Evolutionary conservation across 371 early-diverging fungal genomes (phyloP).

Genomic region (Mucor indicus): DNA sequence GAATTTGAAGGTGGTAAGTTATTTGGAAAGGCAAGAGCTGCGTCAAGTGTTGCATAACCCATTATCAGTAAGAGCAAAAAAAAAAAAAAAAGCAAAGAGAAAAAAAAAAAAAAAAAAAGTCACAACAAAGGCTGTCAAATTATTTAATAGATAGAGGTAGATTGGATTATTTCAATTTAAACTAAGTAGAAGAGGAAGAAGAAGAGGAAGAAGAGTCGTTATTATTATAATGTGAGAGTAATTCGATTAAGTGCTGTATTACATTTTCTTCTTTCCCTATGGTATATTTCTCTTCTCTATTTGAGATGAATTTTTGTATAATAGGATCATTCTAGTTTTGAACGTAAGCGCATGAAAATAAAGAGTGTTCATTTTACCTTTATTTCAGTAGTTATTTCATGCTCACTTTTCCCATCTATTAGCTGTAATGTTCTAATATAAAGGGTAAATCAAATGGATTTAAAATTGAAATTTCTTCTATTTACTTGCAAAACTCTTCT

Average conservation of each 20-base stretch:
- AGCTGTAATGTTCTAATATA: slow-evolving; percentile 13
- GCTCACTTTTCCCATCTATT: neutral
- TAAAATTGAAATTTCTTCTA: neutral
- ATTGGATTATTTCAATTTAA: too few species aligned
- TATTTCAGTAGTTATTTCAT: neutral
- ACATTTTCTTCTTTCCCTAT: slow-evolving; percentile 1
- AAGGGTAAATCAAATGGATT: neutral
- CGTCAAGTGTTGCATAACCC: slow-evolving; percentile 54
- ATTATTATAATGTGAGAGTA: slow-evolving; percentile 10
- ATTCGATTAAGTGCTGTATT: slow-evolving; percentile 2
- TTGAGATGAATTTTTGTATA: slow-evolving; percentile 12
- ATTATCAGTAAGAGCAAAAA: slow-evolving; percentile 17
- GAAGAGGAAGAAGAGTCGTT: neutral
- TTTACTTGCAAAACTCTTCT: slow-evolving; percentile 24
- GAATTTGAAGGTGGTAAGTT: slow-evolving; percentile 47
- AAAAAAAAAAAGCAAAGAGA: slow-evolving; percentile 2
- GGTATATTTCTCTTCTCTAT: neutral
- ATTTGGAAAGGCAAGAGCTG: slow-evolving; percentile 45
- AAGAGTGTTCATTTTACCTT: neutral
- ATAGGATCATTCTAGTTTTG: slow-evolving; percentile 12
- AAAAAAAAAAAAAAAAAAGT: neutral
- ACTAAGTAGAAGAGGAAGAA: too few species aligned
- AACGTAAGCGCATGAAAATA: neutral
- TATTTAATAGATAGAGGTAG: too few species aligned
- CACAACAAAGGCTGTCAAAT: too few species aligned